Evolutionary conservation across 202 grass and related monocot genomes (phyloP).

Genomic region (Eragrostis tef): DNA sequence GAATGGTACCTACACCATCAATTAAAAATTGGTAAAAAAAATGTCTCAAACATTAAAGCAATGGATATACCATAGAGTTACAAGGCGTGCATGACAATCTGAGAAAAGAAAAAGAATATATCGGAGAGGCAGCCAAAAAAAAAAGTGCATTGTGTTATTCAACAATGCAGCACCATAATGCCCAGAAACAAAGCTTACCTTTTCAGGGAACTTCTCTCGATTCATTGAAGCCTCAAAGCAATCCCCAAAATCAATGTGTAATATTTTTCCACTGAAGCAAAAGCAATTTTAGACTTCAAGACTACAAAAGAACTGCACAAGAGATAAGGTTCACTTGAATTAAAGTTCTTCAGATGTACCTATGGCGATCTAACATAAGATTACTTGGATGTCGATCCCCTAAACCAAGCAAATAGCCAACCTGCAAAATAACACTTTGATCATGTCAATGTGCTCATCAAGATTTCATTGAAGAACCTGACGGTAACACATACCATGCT

Average conservation of each 20-base stretch:
- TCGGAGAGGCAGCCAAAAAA: background rate
- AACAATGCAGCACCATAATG: conserved; percentile 27
- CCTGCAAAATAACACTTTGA: conserved; percentile 61
- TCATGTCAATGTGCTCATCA: conserved; percentile 21
- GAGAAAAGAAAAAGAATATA: background rate
- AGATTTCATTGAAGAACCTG: conserved; percentile 20
- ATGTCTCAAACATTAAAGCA: conserved; percentile 18
- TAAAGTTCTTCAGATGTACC: conserved; percentile 48
- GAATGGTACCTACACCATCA: conserved; percentile 76
- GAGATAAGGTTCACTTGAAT: background rate
- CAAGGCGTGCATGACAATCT: conserved; percentile 18
- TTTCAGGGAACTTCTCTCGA: conserved; percentile 97
- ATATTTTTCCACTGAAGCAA: conserved; percentile 89
- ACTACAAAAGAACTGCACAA: conserved; percentile 17
- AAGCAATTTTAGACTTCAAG: conserved; percentile 28
- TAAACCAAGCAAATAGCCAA: conserved; percentile 95
- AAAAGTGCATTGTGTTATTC: conserved; percentile 11
- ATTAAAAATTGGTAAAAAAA: conserved; percentile 22
- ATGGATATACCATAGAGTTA: conserved; percentile 2
- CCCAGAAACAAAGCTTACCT: conserved; percentile 62
- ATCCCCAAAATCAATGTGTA: conserved; percentile 99
- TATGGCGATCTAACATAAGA: conserved; percentile 93
- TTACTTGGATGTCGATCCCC: conserved; percentile 98
- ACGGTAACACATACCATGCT: conserved; percentile 83
- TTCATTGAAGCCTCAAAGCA: conserved; percentile 99